phyloP scores from a whole-genome alignment of 2,329 filamentous ascomycete genomes.

The Colletotrichum sp. region DNA sequence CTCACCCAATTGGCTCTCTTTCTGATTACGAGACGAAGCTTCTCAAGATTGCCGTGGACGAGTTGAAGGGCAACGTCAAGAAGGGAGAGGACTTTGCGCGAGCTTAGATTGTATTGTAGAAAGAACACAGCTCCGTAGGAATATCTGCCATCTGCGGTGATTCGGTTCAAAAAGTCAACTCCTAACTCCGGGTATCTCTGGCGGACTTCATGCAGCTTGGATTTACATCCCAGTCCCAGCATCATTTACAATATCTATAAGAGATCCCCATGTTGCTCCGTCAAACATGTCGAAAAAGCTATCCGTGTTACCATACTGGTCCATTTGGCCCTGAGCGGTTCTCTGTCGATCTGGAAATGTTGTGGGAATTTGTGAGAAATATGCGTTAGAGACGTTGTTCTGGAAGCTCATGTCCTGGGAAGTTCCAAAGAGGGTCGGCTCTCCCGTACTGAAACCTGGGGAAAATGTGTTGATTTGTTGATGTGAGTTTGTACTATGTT shows the following conservation, averaged over 20 bases:
- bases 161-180: background rate
- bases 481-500: background rate
- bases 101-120: background rate
- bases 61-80: background rate
- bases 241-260: slow-evolving; percentile 6
- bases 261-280: slow-evolving; percentile 12
- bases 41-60: background rate
- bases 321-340: background rate
- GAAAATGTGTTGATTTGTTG: background rate
- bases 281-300: slow-evolving; percentile 17
- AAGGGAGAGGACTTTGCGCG: background rate
- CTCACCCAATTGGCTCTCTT: background rate
- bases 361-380: slow-evolving; percentile 5
- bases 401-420: background rate
- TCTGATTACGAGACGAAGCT: background rate
- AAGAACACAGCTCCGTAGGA: background rate
- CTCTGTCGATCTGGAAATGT: slow-evolving; percentile 1
- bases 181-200: background rate
- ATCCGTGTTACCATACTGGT: background rate
- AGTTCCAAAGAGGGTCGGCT: background rate
- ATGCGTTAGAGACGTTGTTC: too few relatives aligned
- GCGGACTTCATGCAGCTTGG: background rate
- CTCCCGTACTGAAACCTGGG: background rate
- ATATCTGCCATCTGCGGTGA: background rate
- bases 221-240: background rate